These are phyloP conservation scores for Cyberlindnera xishuangbannaensis DNA, from an alignment of 805 yeast species.

Conservation along the genomic window DNA sequence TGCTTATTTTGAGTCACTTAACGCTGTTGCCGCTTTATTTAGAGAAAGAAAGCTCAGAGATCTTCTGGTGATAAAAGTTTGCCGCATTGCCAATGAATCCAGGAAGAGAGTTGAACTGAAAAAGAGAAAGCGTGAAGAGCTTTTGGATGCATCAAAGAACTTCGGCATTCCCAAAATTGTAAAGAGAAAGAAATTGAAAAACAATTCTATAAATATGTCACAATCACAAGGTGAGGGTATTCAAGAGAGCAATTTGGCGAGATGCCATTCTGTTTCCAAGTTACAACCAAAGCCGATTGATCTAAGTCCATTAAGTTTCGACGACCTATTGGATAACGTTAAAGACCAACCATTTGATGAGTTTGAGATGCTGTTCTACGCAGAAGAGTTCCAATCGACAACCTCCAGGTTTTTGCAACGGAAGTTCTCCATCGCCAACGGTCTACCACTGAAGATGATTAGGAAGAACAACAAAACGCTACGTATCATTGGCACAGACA, in stretches of 20 bases:
- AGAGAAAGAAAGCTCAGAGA: conserved; percentile 29
- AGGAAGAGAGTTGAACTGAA: conserved; percentile 25
- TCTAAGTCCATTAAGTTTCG: conserved; percentile 20
- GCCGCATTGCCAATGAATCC: conserved; percentile 22
- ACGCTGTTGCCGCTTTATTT: conserved; percentile 40
- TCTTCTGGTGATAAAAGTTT: conserved; percentile 29
- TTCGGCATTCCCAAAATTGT: conserved; percentile 29
- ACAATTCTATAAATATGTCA: not conserved
- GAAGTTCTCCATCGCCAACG: conserved; percentile 24
- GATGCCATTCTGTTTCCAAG: not conserved
- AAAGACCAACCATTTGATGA: conserved; percentile 1
- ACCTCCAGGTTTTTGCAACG: conserved; percentile 28
- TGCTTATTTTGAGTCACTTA: conserved; percentile 36
- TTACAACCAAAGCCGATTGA: conserved; percentile 10
- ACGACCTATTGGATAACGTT: conserved; percentile 15
- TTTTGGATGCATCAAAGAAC: conserved; percentile 27
- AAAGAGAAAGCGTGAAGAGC: conserved; percentile 37
- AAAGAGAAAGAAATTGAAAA: conserved; percentile 20
- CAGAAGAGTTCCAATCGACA: conserved; percentile 22
- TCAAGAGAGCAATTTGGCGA: too few relatives aligned
- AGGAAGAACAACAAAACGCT: conserved; percentile 8
- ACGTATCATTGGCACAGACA: conserved; percentile 21
- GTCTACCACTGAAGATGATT: conserved; percentile 1
- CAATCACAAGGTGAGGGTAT: too few relatives aligned
- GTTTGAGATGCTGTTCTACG: conserved; percentile 13